These are phyloP conservation scores for Eucalyptus pauciflora DNA, from an alignment of 345 rosid genomes.

Conservation along the genomic window DNA sequence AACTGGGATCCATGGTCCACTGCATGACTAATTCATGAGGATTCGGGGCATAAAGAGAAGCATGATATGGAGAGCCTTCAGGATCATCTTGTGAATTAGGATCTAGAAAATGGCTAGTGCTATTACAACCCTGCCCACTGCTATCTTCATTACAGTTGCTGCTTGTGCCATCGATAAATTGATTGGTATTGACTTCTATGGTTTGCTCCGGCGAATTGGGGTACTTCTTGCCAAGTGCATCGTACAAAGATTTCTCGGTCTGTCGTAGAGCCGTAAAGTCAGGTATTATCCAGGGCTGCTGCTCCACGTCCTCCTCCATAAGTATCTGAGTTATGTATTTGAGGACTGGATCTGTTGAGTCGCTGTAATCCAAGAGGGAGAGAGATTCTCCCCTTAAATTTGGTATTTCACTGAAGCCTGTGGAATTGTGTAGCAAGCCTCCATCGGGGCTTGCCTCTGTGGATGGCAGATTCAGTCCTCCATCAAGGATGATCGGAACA, in stretches of 20 bases:
- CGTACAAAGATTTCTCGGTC: constrained; percentile 53
- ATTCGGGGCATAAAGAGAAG: background rate
- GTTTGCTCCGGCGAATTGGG: constrained; percentile 3
- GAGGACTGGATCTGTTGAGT: constrained; percentile 37
- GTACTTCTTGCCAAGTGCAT: constrained; percentile 31
- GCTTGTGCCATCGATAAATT: constrained; percentile 1
- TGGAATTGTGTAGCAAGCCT: background rate
- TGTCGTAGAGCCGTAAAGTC: constrained; percentile 45
- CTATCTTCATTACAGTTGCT: constrained; percentile 5
- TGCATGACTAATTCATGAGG: background rate
- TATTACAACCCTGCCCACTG: constrained; percentile 1
- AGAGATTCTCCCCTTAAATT: background rate
- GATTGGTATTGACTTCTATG: background rate
- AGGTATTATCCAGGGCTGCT: constrained; percentile 32
- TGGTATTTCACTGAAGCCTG: background rate
- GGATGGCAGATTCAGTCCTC: background rate
- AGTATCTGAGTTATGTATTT: constrained; percentile 53
- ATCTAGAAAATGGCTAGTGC: constrained; percentile 3
- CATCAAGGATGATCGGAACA: background rate
- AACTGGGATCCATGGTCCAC: background rate
- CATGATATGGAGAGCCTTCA: background rate
- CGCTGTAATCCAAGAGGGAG: constrained; percentile 27
- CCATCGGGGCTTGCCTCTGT: background rate
- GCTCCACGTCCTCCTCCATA: constrained; percentile 62
- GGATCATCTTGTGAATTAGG: constrained; percentile 2